Conservation (phyloP, 495 filamentous ascomycete species). For the Tuber calosporum region DNA sequence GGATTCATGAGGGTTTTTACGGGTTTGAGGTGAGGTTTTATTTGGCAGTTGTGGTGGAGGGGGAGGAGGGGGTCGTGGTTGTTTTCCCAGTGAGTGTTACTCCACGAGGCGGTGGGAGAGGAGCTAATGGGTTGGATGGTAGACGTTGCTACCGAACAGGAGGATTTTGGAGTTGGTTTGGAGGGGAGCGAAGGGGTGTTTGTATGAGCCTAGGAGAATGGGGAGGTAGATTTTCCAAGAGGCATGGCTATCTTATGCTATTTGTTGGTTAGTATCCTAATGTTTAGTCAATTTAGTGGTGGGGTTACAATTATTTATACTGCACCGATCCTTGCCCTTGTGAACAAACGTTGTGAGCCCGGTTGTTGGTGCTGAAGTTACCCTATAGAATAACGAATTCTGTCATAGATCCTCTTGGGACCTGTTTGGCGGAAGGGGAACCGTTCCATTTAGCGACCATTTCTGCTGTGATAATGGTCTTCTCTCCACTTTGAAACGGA, state of each 20-base stretch:
- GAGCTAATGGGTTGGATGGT: constrained; percentile 52
- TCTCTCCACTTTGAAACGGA: too few relatives aligned
- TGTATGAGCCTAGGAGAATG: constrained; percentile 23
- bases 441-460: too few relatives aligned
- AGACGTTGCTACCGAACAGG: constrained; percentile 36
- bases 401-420: too few relatives aligned
- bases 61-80: constrained; percentile 79
- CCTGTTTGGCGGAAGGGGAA: too few relatives aligned
- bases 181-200: constrained; percentile 32
- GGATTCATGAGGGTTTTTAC: constrained; percentile 91
- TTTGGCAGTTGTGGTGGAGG: constrained; percentile 82
- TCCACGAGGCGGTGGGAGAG: constrained; percentile 79
- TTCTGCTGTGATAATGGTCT: too few relatives aligned
- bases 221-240: background rate
- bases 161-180: constrained; percentile 33
- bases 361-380: background rate
- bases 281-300: background rate
- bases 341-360: background rate
- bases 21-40: constrained; percentile 90
- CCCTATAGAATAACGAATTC: background rate
- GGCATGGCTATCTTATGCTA: background rate
- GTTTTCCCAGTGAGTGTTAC: constrained; percentile 83
- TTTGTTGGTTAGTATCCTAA: background rate
- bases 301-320: background rate
- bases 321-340: background rate